Evolutionary conservation across 1,284 basidiomycete species (phyloP), one percentile per base, ranked within the genome.

Genomic region (Rhizoctonia solani): DNA sequence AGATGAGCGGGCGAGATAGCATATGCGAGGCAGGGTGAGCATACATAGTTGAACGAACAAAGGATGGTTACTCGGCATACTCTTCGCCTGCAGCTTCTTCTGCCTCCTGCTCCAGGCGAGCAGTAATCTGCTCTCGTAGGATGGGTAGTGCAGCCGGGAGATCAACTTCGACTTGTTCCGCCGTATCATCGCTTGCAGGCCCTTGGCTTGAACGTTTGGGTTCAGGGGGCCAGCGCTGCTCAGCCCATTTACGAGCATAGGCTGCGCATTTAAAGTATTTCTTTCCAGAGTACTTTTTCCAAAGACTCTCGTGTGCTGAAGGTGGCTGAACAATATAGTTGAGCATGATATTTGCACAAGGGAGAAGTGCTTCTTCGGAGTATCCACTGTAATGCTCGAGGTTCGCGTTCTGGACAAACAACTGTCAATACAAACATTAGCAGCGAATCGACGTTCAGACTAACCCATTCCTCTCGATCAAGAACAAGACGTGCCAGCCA

Each of bases 331-430:
- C 81, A 70, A 96, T 81, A 76, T 94, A 98, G 78, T 96, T 93
- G 72, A 98, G 77, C 93, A 98, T 98, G 72, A 95, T 74, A 77
- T 93, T 95, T 1, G 94, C 96, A 0, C 89, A 91, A 0, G 93
- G 92, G 30, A 96, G 79, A 66, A 99, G 77, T 69, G 88, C 87
- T 54, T 86, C 87, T 78, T 98, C 92, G 6, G 89, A 81, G 78
- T 97, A 98, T 27, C 88, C 87, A 1, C 95, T 94, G 78, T 95
- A 98, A 77, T 98, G 94, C 1, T 92, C 91, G 70, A 95, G 77
- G 77, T 95, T 93, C 19, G 92, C 84, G 30, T 87, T 87, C 93
- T 95, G n/a, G 76, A 0, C 44, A 41, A 69, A 37, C 67, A 25
- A 42, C 19, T 54, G 9, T n/a, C 52, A 46, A 19, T 5, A 6